A percentile compares a stretch with the other conserved stretches of the same genome.
Conservation (phyloP, 805 yeast species). For the Suhomyces sp. region DNA sequence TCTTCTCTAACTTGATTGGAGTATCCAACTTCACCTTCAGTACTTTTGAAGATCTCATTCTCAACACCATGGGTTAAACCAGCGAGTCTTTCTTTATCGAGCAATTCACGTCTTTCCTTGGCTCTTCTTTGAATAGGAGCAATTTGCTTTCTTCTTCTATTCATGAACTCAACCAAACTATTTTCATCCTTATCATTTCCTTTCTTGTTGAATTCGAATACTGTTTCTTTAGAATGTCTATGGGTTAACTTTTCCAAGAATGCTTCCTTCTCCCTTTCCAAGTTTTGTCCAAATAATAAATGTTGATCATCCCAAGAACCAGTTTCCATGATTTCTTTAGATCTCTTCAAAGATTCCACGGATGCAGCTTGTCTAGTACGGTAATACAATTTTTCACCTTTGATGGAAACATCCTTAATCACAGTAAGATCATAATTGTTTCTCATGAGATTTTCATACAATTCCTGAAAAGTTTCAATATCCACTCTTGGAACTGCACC, state of each 20-base stretch:
- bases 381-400: constrained; percentile 86
- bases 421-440: constrained; percentile 68
- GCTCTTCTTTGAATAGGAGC: constrained; percentile 86
- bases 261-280: constrained; percentile 68
- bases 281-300: constrained; percentile 71
- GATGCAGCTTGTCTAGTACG: constrained; percentile 88
- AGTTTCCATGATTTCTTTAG: constrained; percentile 68
- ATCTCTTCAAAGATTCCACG: constrained; percentile 76
- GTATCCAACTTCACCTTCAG: constrained; percentile 48
- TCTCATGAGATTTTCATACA: constrained; percentile 58
- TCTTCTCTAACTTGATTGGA: constrained; percentile 40
- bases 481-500: constrained; percentile 78
- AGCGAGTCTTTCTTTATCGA: constrained; percentile 71
- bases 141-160: constrained; percentile 77
- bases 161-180: constrained; percentile 78
- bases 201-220: constrained; percentile 74
- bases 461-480: constrained; percentile 71
- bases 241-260: constrained; percentile 72
- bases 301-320: constrained; percentile 89
- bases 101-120: constrained; percentile 60
- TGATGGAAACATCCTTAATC: constrained; percentile 66
- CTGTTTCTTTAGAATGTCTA: constrained; percentile 80
- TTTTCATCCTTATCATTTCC: constrained; percentile 54
- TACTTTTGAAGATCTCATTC: constrained; percentile 64
- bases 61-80: constrained; percentile 73